These are phyloP conservation scores for Balansia obtecta DNA, from an alignment of 2,329 filamentous ascomycete genomes.

Conservation along the genomic window DNA sequence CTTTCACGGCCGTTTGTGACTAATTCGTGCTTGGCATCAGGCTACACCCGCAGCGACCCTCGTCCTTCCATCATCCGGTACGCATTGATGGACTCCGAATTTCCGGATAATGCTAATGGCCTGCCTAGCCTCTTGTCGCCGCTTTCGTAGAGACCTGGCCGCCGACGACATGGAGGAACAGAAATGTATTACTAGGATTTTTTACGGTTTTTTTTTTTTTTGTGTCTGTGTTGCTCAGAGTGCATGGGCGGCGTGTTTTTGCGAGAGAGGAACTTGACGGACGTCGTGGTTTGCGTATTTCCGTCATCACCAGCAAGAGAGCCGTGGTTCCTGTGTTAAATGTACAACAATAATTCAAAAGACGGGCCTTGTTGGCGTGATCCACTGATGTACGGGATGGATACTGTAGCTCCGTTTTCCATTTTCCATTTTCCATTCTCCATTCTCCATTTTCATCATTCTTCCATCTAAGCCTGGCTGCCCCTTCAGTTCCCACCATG, in stretches of 20 bases:
- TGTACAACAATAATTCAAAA: neutral
- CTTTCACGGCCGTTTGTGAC: conserved; percentile 10
- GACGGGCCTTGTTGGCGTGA: neutral
- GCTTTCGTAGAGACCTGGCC: conserved; percentile 42
- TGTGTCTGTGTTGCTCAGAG: neutral
- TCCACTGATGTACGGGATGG: neutral
- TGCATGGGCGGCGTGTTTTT: neutral
- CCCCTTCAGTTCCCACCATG: no score
- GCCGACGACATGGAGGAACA: neutral
- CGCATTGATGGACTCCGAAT: conserved; percentile 8
- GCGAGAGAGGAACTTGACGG: neutral
- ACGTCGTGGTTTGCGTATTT: neutral
- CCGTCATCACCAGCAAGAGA: neutral
- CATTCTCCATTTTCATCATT: no score
- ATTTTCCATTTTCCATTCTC: no score
- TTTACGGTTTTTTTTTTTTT: neutral
- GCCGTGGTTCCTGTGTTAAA: neutral
- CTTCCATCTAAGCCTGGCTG: no score
- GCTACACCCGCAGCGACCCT: conserved; percentile 90
- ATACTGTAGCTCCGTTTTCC: no score
- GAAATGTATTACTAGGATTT: neutral
- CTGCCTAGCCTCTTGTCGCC: conserved; percentile 46
- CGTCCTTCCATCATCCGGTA: conserved; percentile 59
- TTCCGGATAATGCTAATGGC: conserved; percentile 12
- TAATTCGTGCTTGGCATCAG: conserved; percentile 30